A percentile compares a stretch with the other conserved stretches of the same genome.
phyloP scores from a whole-genome alignment of 2,329 filamentous ascomycete genomes.

The Stagonosporopsis rhizophila region DNA sequence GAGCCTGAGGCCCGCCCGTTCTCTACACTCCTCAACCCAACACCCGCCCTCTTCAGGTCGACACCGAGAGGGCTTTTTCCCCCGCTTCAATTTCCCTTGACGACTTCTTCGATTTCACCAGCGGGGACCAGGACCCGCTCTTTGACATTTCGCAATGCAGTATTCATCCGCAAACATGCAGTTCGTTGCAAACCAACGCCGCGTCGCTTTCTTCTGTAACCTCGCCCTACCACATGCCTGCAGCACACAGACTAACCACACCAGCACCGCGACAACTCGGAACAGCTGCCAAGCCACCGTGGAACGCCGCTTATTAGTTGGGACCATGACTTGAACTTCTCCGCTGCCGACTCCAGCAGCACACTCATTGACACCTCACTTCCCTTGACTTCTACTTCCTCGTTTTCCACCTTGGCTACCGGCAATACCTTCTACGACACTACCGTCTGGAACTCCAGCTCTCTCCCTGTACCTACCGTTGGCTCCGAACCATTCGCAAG shows the following conservation, averaged over 20 bases:
- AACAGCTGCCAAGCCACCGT: conserved; percentile 32
- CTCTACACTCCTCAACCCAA: conserved; percentile 33
- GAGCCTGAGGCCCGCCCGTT: conserved; percentile 30
- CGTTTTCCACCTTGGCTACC: conserved; percentile 27
- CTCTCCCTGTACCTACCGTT: conserved; percentile 29
- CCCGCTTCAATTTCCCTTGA: conserved; percentile 47
- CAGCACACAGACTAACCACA: background rate
- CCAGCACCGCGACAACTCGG: conserved; percentile 33
- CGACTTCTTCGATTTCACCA: conserved; percentile 45
- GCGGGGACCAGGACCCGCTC: conserved; percentile 46
- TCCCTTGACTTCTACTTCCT: conserved; percentile 34
- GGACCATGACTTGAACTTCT: conserved; percentile 37
- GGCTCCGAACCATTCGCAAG: conserved; percentile 28
- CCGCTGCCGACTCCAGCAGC: conserved; percentile 30
- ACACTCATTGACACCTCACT: conserved; percentile 29
- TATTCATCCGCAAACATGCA: conserved; percentile 31
- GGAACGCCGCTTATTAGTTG: conserved; percentile 37
- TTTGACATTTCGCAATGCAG: conserved; percentile 44
- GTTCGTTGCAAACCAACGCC: conserved; percentile 28
- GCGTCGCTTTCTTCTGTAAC: conserved; percentile 33
- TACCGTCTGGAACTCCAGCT: conserved; percentile 33
- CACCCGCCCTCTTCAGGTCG: conserved; percentile 37
- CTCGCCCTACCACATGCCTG: background rate
- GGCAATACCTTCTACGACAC: conserved; percentile 30
- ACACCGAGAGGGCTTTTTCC: conserved; percentile 45